Percentiles rank a stretch among this genome's conserved stretches.
phyloP scores from a whole-genome alignment of 139 green algal species.

The Gonium pectorale region DNA sequence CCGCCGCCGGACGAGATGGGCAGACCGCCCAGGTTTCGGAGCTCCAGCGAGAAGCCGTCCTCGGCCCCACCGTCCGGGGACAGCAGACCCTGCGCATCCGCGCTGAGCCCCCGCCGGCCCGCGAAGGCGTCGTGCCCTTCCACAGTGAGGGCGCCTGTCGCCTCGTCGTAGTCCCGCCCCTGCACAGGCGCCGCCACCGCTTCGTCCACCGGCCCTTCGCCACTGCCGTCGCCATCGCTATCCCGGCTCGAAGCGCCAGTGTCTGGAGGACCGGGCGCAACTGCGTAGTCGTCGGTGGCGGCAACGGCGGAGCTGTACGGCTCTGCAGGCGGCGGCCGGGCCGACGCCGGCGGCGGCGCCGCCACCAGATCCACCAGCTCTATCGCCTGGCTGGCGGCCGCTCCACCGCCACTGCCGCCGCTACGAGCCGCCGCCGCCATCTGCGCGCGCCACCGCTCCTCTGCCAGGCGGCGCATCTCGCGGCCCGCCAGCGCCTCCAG shows the following conservation, averaged over 20 bases:
- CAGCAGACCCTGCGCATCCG: neutral
- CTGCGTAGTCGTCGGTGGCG: too few relatives aligned
- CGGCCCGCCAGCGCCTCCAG: neutral
- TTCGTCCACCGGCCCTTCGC: too few relatives aligned
- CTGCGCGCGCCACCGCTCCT: neutral
- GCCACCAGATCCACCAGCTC: neutral
- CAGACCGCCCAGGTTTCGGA: neutral
- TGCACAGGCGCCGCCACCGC: neutral
- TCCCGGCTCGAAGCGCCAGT: too few relatives aligned
- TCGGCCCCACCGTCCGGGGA: neutral
- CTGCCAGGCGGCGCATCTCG: neutral
- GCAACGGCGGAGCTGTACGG: too few relatives aligned
- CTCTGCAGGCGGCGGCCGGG: too few relatives aligned
- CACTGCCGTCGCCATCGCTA: too few relatives aligned
- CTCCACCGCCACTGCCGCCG: neutral
- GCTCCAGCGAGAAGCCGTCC: neutral
- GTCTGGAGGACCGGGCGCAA: too few relatives aligned
- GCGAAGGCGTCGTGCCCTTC: constrained; percentile 2
- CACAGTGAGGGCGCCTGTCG: neutral
- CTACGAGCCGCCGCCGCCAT: neutral
- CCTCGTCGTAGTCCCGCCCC: neutral
- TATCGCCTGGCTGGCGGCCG: neutral
- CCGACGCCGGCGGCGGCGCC: too few relatives aligned
- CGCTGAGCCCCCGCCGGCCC: neutral
- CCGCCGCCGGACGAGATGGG: neutral